Percentiles rank a stretch among this genome's conserved stretches.
Evolutionary conservation across 2,329 filamentous ascomycete species (phyloP).

Genomic region (Onygena corvina): DNA sequence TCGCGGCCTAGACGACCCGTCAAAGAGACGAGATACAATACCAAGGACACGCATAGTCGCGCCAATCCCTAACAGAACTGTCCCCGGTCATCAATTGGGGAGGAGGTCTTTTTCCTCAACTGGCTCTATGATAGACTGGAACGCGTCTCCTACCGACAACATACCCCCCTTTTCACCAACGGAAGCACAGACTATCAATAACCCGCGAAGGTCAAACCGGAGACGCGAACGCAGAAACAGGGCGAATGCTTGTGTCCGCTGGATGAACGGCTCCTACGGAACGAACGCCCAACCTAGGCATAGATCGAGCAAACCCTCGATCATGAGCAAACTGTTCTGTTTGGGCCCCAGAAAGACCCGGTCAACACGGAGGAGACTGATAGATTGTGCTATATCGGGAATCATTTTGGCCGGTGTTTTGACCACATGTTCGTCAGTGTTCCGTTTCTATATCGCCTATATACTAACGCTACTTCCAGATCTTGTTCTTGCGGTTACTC

Average conservation of each 20-base stretch:
- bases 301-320: no score
- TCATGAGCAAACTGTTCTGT: constrained; percentile 14
- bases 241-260: neutral
- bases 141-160: constrained; percentile 10
- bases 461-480: constrained; percentile 39
- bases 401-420: constrained; percentile 48
- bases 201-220: neutral
- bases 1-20: neutral
- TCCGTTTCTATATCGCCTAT: neutral
- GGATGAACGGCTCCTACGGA: neutral
- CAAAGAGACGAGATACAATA: neutral
- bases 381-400: constrained; percentile 55
- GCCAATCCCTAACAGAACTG: neutral
- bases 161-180: constrained; percentile 11
- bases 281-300: neutral
- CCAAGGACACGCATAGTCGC: constrained; percentile 7
- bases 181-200: neutral
- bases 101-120: constrained; percentile 18
- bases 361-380: constrained; percentile 33
- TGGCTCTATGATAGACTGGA: constrained; percentile 19
- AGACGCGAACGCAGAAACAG: neutral
- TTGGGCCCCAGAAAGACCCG: constrained; percentile 14
- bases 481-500: constrained; percentile 57
- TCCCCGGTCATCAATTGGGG: neutral
- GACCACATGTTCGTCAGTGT: constrained; percentile 49